Evolutionary conservation across 148 eudicot genomes (phyloP).

Genomic region (Rheum nobile): DNA sequence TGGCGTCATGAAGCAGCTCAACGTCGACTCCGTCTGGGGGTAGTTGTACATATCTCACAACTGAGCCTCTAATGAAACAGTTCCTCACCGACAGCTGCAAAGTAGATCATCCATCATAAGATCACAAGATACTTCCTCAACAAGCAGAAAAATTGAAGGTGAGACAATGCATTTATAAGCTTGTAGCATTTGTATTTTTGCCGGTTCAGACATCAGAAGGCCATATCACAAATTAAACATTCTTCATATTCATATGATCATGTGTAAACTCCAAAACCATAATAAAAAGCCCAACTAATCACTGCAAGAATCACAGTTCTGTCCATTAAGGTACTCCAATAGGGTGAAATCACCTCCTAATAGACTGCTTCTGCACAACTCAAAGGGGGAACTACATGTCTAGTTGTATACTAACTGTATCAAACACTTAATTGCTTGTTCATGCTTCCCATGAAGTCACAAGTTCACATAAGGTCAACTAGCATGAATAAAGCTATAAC

Average conservation of each 20-base stretch:
- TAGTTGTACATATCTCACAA: slow-evolving; percentile 89
- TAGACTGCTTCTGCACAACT: not conserved
- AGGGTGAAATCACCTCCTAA: not conserved
- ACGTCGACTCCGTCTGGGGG: slow-evolving; percentile 97
- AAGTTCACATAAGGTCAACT: not conserved
- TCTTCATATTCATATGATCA: not conserved
- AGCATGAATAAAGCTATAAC: not conserved
- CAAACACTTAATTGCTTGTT: not conserved
- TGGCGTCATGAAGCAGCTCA: slow-evolving; percentile 96
- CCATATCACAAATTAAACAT: not conserved
- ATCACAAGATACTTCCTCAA: not conserved
- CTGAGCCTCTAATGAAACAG: slow-evolving; percentile 98
- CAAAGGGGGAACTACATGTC: not conserved
- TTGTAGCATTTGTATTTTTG: not conserved
- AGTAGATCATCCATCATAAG: not conserved
- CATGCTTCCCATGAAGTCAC: not conserved
- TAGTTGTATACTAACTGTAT: not conserved
- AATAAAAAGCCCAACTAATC: not conserved
- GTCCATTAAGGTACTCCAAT: not conserved
- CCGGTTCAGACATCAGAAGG: not conserved
- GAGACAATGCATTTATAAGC: not conserved
- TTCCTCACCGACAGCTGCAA: slow-evolving; percentile 91
- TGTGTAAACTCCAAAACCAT: not conserved
- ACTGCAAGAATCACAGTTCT: not conserved
- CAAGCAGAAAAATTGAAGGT: not conserved